Evolutionary conservation across 257 asterid species (phyloP), one percentile per base, ranked within the genome.

Genomic region (Sherardia arvensis): DNA sequence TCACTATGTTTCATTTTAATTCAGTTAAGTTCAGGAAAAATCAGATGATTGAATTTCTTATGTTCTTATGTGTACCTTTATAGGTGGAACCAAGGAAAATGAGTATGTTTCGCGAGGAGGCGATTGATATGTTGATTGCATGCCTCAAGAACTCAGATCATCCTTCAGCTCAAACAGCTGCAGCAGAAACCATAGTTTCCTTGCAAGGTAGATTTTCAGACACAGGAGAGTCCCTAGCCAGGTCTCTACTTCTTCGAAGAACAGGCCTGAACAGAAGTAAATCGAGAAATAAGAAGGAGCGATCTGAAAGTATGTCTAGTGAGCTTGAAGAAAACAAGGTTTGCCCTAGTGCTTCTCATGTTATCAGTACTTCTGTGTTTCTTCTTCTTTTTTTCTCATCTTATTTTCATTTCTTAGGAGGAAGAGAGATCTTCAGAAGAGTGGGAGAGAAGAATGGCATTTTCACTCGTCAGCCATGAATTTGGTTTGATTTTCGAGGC

Each of bases 91-190:
- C 97, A 17, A 85, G 90, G 77, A 87, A 87, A 78, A 90, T 87
- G 94, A 90, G 97, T 69, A 87, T 90, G 67, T 90, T 85, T 69
- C 59, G 95, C 27, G 97, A 90, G 80, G 97, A 90, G 77, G 92
- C 95, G 14, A 79, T 85, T 10, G 95, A 85, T 77, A 64, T 76
- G 17, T 85, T 90, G 17, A 80, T 90, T 48, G 75, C 88, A 32
- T 81, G 88, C 78, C 95, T 90, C 30, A 79, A 80, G 74, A 87
- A 85, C 71, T 56, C 92, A 1, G 88, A 84, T 64, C 76, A 53
- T 28, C 90, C 86, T 18, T 59, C 72, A 51, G 76, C 84, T 71
- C 95, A 90, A 65, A 74, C 83, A 38, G 73, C 75, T 48, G 97
- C 97, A 18, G 97, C 94, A 49, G 83, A 85, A 79, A 83, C 87